phyloP scores from a whole-genome alignment of 202 grass and related monocot species.

The Cymbopogon flexuosus region DNA sequence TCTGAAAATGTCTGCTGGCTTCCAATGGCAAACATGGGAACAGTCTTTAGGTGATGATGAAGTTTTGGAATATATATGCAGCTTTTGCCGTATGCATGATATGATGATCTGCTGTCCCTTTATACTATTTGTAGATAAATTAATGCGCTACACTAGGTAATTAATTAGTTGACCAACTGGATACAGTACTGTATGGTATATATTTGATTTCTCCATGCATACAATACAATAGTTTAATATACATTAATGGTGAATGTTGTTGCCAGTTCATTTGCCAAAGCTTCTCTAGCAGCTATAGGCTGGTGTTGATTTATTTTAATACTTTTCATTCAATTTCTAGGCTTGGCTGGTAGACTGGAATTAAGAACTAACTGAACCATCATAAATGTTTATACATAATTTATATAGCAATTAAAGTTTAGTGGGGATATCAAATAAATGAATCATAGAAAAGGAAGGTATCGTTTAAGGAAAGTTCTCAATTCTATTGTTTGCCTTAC shows the following conservation, averaged over 20 bases:
- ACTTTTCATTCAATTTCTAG: not conserved
- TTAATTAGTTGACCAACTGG: not conserved
- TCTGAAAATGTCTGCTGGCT: not conserved
- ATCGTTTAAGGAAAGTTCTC: not conserved
- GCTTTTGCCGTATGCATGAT: slow-evolving; percentile 23
- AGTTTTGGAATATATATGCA: not conserved
- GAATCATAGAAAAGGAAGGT: not conserved
- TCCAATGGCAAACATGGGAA: not conserved
- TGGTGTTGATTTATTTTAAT: not conserved
- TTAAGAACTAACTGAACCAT: not conserved
- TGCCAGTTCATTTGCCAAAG: not conserved
- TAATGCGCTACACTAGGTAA: not conserved
- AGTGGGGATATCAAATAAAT: not conserved
- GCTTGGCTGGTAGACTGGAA: not conserved
- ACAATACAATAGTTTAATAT: slow-evolving; percentile 15
- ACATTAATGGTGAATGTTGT: not conserved
- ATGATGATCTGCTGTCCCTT: slow-evolving; percentile 19
- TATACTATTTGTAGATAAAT: slow-evolving; percentile 1
- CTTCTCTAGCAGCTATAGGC: not conserved
- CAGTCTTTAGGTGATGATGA: slow-evolving; percentile 21
- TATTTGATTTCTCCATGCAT: not conserved
- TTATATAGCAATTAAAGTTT: not conserved
- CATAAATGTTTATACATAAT: not conserved
- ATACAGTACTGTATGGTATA: not conserved
- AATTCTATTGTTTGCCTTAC: not conserved